Base-by-base conservation (phyloP, 768 basidiomycete genomes). In the Russula griseocarnosa region DNA sequence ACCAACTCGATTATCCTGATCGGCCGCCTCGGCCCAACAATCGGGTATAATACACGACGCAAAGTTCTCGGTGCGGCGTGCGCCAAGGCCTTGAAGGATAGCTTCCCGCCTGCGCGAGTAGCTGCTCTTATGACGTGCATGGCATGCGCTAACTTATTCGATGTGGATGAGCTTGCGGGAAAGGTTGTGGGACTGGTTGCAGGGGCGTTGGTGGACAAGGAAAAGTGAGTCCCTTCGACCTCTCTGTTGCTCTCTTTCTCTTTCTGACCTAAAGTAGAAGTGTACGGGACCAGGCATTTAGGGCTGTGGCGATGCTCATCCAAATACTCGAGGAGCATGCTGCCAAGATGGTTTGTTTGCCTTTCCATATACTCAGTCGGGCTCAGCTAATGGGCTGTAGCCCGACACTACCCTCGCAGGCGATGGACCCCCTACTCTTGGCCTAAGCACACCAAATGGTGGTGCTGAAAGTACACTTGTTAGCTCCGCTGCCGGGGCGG, bases 61-160 rank as follows among this genome's bases (percentile, higher is more conserved):
- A 98, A 98, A 71, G 94, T 99, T n/a, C 84, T 99, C 7, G 92
- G 98, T 1, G 94, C 95, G 4, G 97, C 97, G 5, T 98, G 98
- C 74, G 82, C 88, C 4, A 82, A 93, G 51, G 90, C 92, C 2
- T 72, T 98, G 44, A 94, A 93, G 72, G 97, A 99, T 72, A 74
- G 84, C 0, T 98, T 98, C 73, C 87, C 96, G 0, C 96, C 96
- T 73, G 88, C 94, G 4, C 81, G 97, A 46, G 92, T 96, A 1
- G 96, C 97, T 0, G 96, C 93, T 0, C 73, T 98, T 40, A 94
- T 94, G 92, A 91, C 93, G 24, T 86, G 98, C 67, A 97, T 94
- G 87, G 94, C 95, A 5, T 94, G 92, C 0, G 83, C 88, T 26
- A 94, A 97, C 42, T 89, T 88, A 66, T 98, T 90, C 67, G 94